phyloP scores from a whole-genome alignment of 257 asterid species.

The Solanum virginianum region DNA sequence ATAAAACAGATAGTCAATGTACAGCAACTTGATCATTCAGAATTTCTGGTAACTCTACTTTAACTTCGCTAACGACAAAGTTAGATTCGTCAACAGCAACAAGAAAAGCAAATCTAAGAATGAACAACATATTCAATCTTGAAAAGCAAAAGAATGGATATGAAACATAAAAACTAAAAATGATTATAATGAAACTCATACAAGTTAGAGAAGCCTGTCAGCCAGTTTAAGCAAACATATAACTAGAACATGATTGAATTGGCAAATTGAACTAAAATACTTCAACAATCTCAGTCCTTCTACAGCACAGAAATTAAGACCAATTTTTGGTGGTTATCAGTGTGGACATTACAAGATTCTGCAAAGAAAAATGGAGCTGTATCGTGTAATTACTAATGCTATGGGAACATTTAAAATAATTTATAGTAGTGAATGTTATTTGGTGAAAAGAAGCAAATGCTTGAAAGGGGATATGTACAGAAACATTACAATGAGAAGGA shows the following conservation, averaged over 20 bases:
- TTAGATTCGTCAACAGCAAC: neutral
- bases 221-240: neutral
- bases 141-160: neutral
- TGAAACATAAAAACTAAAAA: neutral
- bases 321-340: neutral
- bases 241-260: neutral
- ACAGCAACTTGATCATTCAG: neutral
- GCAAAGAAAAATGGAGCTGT: neutral
- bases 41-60: neutral
- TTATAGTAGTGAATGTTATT: neutral
- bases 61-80: neutral
- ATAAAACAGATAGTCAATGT: neutral
- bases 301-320: neutral
- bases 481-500: neutral
- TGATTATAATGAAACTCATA: neutral
- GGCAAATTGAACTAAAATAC: neutral
- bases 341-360: neutral
- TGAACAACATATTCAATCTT: neutral
- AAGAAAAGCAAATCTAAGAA: neutral
- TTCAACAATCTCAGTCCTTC: neutral
- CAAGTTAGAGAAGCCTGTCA: neutral
- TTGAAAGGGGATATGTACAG: neutral
- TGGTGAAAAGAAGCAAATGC: neutral
- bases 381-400: neutral
- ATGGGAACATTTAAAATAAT: neutral